These are phyloP conservation scores for Neurospora sp. DNA, from an alignment of 495 filamentous ascomycete species.

Conservation along the genomic window DNA sequence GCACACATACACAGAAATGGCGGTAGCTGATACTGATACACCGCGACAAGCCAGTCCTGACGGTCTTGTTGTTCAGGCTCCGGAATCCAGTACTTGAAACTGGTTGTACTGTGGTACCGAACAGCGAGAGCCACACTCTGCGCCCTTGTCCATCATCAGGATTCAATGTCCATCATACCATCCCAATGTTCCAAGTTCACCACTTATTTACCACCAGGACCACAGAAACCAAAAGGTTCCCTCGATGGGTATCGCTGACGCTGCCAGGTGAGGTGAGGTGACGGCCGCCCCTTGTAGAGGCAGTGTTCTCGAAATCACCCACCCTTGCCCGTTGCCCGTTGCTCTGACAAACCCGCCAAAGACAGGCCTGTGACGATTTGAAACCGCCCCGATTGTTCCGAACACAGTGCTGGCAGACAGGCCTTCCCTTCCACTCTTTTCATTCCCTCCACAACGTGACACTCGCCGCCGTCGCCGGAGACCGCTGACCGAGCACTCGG, in stretches of 20 bases:
- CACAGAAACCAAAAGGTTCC: neutral
- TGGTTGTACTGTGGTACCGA: too few relatives aligned
- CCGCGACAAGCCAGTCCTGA: too few relatives aligned
- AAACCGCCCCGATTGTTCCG: conserved; percentile 9
- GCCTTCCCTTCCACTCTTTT: neutral
- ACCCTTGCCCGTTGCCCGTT: neutral
- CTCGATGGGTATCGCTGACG: neutral
- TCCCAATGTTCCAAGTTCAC: neutral
- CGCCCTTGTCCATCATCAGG: neutral
- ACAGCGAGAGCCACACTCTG: neutral
- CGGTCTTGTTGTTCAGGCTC: too few relatives aligned
- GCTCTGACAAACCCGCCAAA: neutral
- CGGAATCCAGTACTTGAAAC: too few relatives aligned
- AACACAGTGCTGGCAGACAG: conserved; percentile 6
- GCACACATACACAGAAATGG: too few relatives aligned
- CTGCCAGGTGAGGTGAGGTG: neutral
- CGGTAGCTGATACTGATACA: too few relatives aligned
- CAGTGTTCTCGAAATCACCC: neutral
- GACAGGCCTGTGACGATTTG: conserved; percentile 2
- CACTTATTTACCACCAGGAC: neutral
- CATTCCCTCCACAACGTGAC: neutral
- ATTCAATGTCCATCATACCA: neutral
- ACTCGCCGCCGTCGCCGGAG: neutral
- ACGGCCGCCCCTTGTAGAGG: neutral
- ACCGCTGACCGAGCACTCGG: neutral